Base-by-base conservation (phyloP, 2,329 filamentous ascomycete species). In the Aschersonia sp. region DNA sequence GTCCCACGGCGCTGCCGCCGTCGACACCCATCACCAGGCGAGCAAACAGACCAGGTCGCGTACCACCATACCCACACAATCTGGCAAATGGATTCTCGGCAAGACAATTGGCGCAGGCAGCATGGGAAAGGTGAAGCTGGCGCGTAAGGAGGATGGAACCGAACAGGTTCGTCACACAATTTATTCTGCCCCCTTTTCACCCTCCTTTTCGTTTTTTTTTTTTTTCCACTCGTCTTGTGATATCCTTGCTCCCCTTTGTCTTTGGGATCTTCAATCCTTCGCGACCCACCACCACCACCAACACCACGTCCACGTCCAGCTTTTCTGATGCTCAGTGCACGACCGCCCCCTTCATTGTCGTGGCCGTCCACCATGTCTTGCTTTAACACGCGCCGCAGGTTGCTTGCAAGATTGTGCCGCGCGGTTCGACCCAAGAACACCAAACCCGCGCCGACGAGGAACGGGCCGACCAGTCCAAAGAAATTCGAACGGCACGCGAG, bases 121-220 rank as follows among this genome's bases (percentile, higher is more conserved):
- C 65, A 98, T 98, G 92, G 92, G 92, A 54, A 97, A 97, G 66
- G 92, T 98, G 52, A 97, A 97, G 69, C 72, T 98, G 55, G 92
- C 92, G 30, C 86, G 86, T 58, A 94, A 94, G 65, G 76, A 84
- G 55, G 89, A 94, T 58, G 86, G 85, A 22, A 85, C 84, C 56
- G 92, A 97, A 70, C 86, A 95, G 79, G 87, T 89, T 68, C 58
- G 74, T 67, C 30, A 6, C 22, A 12, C 35, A 14, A 32, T 42
- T 37, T 22, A 44, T 29, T 8, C 8, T 22, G 5, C 29, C 11
- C 6, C 14, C 32, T 30, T 42, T n/a, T 2, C 45, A 6, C 37
- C 10, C 5, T 10, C 11, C 40, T 42, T 6, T 22, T 37, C 9
- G 8, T 30, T 11, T 12, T 43, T 30, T 11, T 12, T 43, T 40